Conservation (phyloP, 495 filamentous ascomycete species). For the Penicillium psychrofluorescens region DNA sequence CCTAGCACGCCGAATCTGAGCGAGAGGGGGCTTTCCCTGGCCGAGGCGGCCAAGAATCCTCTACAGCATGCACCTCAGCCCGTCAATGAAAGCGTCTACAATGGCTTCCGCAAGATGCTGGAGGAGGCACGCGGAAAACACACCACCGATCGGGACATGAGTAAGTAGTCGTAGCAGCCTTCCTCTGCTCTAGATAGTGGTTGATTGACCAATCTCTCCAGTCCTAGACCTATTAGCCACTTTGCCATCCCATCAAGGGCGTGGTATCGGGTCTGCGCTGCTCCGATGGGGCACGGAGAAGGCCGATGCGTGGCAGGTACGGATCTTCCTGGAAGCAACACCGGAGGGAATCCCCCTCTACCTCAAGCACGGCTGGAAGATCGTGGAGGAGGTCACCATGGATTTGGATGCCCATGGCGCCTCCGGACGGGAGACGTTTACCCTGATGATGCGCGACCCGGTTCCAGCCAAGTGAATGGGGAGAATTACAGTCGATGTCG, state of each 20-base stretch:
- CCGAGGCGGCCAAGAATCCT: conserved; percentile 6
- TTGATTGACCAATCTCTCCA: not conserved
- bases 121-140: conserved; percentile 9
- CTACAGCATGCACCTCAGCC: conserved; percentile 10
- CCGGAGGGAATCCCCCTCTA: conserved; percentile 46
- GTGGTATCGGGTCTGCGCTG: conserved; percentile 41
- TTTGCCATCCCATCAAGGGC: conserved; percentile 36
- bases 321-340: conserved; percentile 49
- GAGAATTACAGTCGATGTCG: not conserved
- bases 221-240: conserved; percentile 42
- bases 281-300: conserved; percentile 40
- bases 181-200: too few relatives aligned
- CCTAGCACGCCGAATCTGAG: conserved; percentile 6
- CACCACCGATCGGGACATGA: conserved; percentile 13
- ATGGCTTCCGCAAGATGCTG: conserved; percentile 9
- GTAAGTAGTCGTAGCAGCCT: conserved; percentile 4
- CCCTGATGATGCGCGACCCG: conserved; percentile 20
- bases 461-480: not conserved
- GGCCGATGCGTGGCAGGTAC: conserved; percentile 39
- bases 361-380: conserved; percentile 43
- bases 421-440: conserved; percentile 6
- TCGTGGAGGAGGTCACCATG: conserved; percentile 27
- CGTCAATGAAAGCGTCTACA: conserved; percentile 10
- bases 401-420: conserved; percentile 23
- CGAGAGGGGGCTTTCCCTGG: conserved; percentile 5